These are phyloP conservation scores for Candida anutae DNA, from an alignment of 1,139 yeast species.

Conservation along the genomic window DNA sequence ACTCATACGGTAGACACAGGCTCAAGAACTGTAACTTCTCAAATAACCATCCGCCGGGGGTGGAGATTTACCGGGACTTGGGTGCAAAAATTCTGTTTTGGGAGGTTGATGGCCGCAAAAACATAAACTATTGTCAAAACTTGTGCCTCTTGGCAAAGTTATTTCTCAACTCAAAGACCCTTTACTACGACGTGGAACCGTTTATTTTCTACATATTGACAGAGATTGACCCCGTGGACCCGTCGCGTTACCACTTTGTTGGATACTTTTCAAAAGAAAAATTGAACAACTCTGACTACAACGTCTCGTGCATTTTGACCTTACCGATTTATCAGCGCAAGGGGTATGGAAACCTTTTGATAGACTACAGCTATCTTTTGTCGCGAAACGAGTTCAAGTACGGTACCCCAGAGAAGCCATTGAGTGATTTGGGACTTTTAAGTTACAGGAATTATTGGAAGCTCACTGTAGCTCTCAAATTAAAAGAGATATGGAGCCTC, in stretches of 20 bases:
- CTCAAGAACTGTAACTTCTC: conserved; percentile 55
- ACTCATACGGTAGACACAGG: conserved; percentile 60
- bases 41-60: conserved; percentile 76
- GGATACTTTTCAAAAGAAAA: conserved; percentile 95
- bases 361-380: conserved; percentile 81
- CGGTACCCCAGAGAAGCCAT: conserved; percentile 95
- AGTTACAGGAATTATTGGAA: conserved; percentile 90
- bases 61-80: conserved; percentile 71
- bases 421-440: conserved; percentile 76
- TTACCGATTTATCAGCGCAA: conserved; percentile 80
- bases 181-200: conserved; percentile 93
- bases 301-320: conserved; percentile 85
- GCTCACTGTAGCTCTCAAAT: conserved; percentile 45
- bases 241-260: conserved; percentile 63
- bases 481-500: conserved; percentile 22
- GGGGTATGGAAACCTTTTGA: conserved; percentile 84
- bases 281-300: conserved; percentile 63
- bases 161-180: conserved; percentile 82
- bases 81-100: conserved; percentile 54
- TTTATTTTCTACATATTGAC: conserved; percentile 82
- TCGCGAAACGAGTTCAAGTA: conserved; percentile 65
- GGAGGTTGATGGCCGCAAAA: conserved; percentile 89
- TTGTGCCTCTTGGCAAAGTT: conserved; percentile 83
- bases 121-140: conserved; percentile 78
- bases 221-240: conserved; percentile 47